Conservation (phyloP, 2,329 filamentous ascomycete species). For the Paraphaeosphaeria sporulosa region DNA sequence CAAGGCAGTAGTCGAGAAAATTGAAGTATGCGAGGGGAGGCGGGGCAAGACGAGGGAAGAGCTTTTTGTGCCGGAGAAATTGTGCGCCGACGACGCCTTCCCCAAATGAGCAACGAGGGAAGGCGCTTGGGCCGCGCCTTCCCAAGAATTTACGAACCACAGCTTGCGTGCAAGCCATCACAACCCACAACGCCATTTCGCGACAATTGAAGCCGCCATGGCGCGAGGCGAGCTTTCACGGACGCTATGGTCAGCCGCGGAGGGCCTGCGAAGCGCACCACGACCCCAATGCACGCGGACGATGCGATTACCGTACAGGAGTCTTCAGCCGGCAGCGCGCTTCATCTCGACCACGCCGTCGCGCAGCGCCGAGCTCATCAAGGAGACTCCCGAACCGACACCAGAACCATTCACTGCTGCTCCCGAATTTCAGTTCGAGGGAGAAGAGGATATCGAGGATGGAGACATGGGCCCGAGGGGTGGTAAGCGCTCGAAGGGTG, state of each 20-base stretch:
- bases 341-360: slow-evolving; percentile 44
- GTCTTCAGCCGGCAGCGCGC: slow-evolving; percentile 31
- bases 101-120: slow-evolving; percentile 6
- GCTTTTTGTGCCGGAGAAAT: slow-evolving; percentile 33
- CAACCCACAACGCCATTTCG: slow-evolving; percentile 18
- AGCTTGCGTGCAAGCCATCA: slow-evolving; percentile 18
- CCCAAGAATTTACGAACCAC: slow-evolving; percentile 17
- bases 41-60: slow-evolving; percentile 26
- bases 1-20: slow-evolving; percentile 32
- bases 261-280: slow-evolving; percentile 29
- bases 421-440: slow-evolving; percentile 53
- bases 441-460: slow-evolving; percentile 14
- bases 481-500: neutral
- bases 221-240: slow-evolving; percentile 41
- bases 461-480: slow-evolving; percentile 3
- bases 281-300: slow-evolving; percentile 33
- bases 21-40: slow-evolving; percentile 30
- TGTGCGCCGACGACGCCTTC: slow-evolving; percentile 26
- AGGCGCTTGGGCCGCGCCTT: slow-evolving; percentile 13
- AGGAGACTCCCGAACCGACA: slow-evolving; percentile 19
- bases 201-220: slow-evolving; percentile 32
- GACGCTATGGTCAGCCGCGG: slow-evolving; percentile 36
- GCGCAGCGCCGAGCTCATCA: slow-evolving; percentile 34
- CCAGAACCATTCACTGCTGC: slow-evolving; percentile 50
- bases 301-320: slow-evolving; percentile 29